These are phyloP conservation scores for Fusarium penzigii DNA, from an alignment of 2,329 filamentous ascomycete species.

Conservation along the genomic window DNA sequence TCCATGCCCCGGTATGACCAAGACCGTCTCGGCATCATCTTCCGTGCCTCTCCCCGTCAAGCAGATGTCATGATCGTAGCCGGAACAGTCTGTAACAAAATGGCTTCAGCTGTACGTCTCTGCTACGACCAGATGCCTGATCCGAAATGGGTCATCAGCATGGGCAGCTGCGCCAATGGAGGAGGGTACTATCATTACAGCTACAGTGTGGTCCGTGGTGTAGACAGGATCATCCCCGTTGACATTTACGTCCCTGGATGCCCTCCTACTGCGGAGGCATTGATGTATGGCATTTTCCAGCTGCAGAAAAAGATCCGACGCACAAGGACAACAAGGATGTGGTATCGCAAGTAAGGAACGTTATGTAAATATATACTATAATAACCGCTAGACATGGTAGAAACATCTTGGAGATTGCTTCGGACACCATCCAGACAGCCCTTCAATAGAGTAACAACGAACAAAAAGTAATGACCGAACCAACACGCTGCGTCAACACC, in stretches of 20 bases:
- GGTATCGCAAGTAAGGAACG: slow-evolving; percentile 48
- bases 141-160: slow-evolving; percentile 64
- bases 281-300: slow-evolving; percentile 62
- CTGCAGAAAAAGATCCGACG: slow-evolving; percentile 69
- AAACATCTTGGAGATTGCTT: too few relatives aligned
- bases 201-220: slow-evolving; percentile 65
- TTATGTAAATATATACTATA: too few relatives aligned
- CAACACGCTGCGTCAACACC: too few relatives aligned
- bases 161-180: slow-evolving; percentile 72
- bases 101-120: slow-evolving; percentile 64
- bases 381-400: too few relatives aligned
- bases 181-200: slow-evolving; percentile 76
- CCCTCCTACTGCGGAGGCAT: slow-evolving; percentile 48
- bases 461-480: too few relatives aligned
- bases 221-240: slow-evolving; percentile 66
- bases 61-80: slow-evolving; percentile 68
- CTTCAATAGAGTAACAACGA: too few relatives aligned
- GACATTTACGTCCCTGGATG: slow-evolving; percentile 70
- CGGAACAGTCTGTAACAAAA: slow-evolving; percentile 68
- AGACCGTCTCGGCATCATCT: slow-evolving; percentile 65
- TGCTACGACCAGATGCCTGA: slow-evolving; percentile 71
- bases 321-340: slow-evolving; percentile 48
- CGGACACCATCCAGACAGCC: too few relatives aligned
- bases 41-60: slow-evolving; percentile 65
- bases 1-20: slow-evolving; percentile 65